Base-by-base conservation (phyloP, 345 rosid species). In the Corchorus olitorius region DNA sequence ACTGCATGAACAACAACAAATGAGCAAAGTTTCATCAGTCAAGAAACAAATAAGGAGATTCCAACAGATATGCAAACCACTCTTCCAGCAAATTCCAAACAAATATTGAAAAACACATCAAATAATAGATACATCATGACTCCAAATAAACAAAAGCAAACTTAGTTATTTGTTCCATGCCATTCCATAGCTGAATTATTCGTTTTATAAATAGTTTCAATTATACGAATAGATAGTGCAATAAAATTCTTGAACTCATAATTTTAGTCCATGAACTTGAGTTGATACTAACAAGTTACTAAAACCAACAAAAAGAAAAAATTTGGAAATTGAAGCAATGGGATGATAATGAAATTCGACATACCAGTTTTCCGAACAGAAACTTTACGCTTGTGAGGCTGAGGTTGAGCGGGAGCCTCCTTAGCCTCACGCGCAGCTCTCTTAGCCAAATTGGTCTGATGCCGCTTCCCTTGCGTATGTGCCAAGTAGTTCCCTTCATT, bases 401-500 rank as follows among this genome's bases (percentile, higher is more conserved):
- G 98, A 0, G 99, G 97, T 80, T 90, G 94, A 55, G 97, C 88
- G 0, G 98, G 97, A 46, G 97, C 84, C 1, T 94, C 99, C 77
- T 89, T 90, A 0, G 98, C 98, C 88, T 96, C 99, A 2, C 99
- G 94, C 5, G 98, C 95, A 59, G 98, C 99, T 85, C 99, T 77
- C 91, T 93, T 93, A 14, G 97, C 97, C 86, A 96, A 88, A 75
- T 96, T 96, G 66, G 99, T 96, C 81, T 97, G 98, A 76, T 93
- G 99, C 63, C 99, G 90, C 85, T 96, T 93, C 84, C 97, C 99
- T 70, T 93, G 98, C 20, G 98, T 93, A 79, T 96, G 97, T 2
- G 98, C 99, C 93, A 93, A 84, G 83, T 93, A 96, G 84, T 95
- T 95, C n/a, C 99, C 99, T 88, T 97, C 99, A 72, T 97, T 97